Evolutionary conservation across 768 basidiomycete genomes (phyloP).

Genomic region (Podaxis sp.): DNA sequence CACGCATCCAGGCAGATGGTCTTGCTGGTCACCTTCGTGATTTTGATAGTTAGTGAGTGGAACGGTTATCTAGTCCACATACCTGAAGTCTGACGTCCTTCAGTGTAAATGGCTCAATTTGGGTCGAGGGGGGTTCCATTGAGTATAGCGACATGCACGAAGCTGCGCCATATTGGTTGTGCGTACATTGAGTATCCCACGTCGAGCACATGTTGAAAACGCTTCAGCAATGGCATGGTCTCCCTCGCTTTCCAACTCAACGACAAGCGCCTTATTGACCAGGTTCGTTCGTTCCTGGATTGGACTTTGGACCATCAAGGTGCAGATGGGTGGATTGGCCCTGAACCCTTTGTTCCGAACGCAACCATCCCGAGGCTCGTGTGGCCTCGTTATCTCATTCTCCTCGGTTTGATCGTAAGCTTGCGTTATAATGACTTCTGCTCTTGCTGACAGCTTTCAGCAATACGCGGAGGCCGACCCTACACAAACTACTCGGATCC

Average conservation of each 20-base stretch:
- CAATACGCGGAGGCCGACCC: conserved; percentile 44
- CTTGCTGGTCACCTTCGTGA: conserved; percentile 40
- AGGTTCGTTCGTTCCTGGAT: conserved; percentile 37
- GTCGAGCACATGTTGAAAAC: background rate
- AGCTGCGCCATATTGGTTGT: conserved; percentile 44
- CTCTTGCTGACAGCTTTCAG: conserved; percentile 18
- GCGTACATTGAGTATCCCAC: conserved; percentile 17
- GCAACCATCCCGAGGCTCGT: conserved; percentile 35
- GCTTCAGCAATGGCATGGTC: conserved; percentile 37
- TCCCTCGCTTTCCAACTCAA: conserved; percentile 39
- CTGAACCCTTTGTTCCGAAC: conserved; percentile 35
- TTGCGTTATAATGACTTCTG: background rate
- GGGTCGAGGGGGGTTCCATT: conserved; percentile 39
- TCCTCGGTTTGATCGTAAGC: conserved; percentile 37
- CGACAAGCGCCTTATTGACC: conserved; percentile 33
- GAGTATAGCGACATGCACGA: conserved; percentile 47
- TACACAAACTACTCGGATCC: conserved; percentile 32
- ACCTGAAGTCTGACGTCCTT: background rate
- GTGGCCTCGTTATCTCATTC: conserved; percentile 41
- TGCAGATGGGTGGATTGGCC: conserved; percentile 41
- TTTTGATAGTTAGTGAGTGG: conserved; percentile 36
- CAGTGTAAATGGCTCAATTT: conserved; percentile 42
- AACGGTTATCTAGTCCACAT: background rate
- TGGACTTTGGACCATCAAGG: conserved; percentile 36
- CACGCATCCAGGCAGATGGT: conserved; percentile 39